Evolutionary conservation across 805 yeast species (phyloP).

Genomic region (Lipomyces orientalis): DNA sequence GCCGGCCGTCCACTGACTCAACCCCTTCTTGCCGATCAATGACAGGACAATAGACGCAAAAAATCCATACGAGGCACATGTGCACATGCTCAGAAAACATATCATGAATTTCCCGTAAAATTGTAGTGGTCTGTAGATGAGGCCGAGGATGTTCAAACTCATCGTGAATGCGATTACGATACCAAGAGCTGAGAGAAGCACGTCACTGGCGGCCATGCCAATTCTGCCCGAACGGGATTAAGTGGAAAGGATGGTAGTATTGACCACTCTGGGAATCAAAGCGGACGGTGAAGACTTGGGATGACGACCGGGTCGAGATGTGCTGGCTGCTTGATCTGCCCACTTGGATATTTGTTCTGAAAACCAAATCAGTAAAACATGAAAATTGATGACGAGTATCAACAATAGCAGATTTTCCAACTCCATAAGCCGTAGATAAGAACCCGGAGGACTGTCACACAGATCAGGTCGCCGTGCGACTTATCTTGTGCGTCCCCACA

Average conservation of each 20-base stretch:
- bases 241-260: not conserved
- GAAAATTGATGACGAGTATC: not conserved
- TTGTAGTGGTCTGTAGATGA: slow-evolving; percentile 44
- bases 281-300: not conserved
- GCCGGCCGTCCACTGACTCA: slow-evolving; percentile 90
- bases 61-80: slow-evolving; percentile 46
- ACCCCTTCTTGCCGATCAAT: slow-evolving; percentile 71
- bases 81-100: slow-evolving; percentile 42
- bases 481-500: not conserved
- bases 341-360: not conserved
- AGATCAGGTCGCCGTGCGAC: not conserved
- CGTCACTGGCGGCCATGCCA: slow-evolving; percentile 35
- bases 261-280: not conserved
- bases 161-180: slow-evolving; percentile 23
- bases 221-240: not conserved
- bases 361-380: not conserved
- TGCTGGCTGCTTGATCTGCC: not conserved
- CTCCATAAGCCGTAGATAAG: not conserved
- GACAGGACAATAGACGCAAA: slow-evolving; percentile 68
- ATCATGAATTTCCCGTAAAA: slow-evolving; percentile 45
- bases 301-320: not conserved
- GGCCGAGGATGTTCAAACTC: slow-evolving; percentile 29
- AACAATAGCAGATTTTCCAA: no score
- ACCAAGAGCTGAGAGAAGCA: slow-evolving; percentile 20
- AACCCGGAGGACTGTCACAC: not conserved